Percentiles rank a stretch among this genome's conserved stretches.
These are phyloP conservation scores for Mucor irregularis DNA, from an alignment of 371 early-diverging fungal genomes.

Conservation along the genomic window DNA sequence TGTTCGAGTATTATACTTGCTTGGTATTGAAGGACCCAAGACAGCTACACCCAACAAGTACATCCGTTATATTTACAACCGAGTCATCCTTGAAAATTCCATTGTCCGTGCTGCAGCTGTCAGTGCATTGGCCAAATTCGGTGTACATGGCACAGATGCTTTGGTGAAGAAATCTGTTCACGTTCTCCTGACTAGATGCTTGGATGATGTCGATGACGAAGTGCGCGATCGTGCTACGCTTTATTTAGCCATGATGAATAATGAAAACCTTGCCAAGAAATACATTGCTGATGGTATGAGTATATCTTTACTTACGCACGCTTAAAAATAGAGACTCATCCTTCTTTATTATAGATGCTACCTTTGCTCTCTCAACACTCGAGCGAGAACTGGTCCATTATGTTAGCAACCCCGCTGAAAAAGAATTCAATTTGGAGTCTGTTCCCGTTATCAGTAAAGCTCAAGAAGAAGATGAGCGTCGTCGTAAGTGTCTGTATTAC, in stretches of 20 bases:
- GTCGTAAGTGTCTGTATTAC: too few species aligned
- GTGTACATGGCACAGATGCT: conserved; percentile 75
- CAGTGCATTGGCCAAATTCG: conserved; percentile 92
- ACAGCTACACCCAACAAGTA: conserved; percentile 89
- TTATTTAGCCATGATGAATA: conserved; percentile 79
- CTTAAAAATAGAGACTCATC: too few species aligned
- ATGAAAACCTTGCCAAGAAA: conserved; percentile 54
- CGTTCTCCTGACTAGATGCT: conserved; percentile 89
- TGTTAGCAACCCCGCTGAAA: conserved; percentile 57
- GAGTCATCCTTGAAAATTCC: conserved; percentile 96
- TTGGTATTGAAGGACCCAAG: conserved; percentile 95
- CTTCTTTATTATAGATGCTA: too few species aligned
- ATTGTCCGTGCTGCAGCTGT: conserved; percentile 98
- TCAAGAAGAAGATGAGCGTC: conserved; percentile 73
- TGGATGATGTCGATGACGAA: conserved; percentile 97
- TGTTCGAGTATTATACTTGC: conserved; percentile 90
- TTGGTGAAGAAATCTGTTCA: conserved; percentile 77
- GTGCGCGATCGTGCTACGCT: conserved; percentile 96
- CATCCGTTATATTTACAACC: conserved; percentile 98
- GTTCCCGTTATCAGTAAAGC: conserved; percentile 84
- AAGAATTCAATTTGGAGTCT: conserved; percentile 68
- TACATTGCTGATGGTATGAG: conserved; percentile 71
- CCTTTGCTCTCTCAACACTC: conserved; percentile 83
- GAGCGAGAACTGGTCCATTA: conserved; percentile 88
- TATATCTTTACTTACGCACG: too few species aligned